Percentiles rank a stretch among this genome's conserved stretches.
These are phyloP conservation scores for Aspergillus biplanus DNA, from an alignment of 495 filamentous ascomycete genomes.

Conservation along the genomic window DNA sequence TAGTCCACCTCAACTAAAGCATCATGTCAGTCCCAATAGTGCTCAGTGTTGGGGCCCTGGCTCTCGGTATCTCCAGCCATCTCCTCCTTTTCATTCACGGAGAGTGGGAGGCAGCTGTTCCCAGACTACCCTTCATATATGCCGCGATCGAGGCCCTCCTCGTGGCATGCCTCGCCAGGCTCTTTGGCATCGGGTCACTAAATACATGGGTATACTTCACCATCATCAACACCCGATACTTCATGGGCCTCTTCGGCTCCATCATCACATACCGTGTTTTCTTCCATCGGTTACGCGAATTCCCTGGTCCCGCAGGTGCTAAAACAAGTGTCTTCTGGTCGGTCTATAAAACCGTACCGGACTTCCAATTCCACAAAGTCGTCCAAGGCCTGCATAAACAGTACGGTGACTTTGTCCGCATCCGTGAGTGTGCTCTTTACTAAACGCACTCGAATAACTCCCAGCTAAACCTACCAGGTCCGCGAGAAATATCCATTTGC, in stretches of 20 bases:
- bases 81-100: not conserved
- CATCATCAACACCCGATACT: slow-evolving; percentile 3
- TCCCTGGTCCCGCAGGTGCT: slow-evolving; percentile 46
- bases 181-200: not conserved
- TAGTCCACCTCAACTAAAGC: no score
- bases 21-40: no score
- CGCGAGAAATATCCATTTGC: slow-evolving; percentile 41
- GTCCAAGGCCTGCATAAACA: slow-evolving; percentile 30
- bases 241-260: slow-evolving; percentile 37
- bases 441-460: slow-evolving; percentile 25
- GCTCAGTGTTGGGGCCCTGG: no score
- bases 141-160: not conserved
- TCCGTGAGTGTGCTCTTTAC: slow-evolving; percentile 39
- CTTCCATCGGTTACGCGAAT: slow-evolving; percentile 44
- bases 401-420: slow-evolving; percentile 47
- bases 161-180: not conserved
- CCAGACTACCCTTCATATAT: not conserved
- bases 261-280: slow-evolving; percentile 48
- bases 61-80: slow-evolving; percentile 1
- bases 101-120: slow-evolving; percentile 3
- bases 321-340: slow-evolving; percentile 51
- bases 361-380: slow-evolving; percentile 39
- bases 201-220: not conserved
- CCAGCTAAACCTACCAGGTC: slow-evolving; percentile 21
- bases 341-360: slow-evolving; percentile 27